Conservation (phyloP, 257 asterid species). For the Paraleonurus japonicus region DNA sequence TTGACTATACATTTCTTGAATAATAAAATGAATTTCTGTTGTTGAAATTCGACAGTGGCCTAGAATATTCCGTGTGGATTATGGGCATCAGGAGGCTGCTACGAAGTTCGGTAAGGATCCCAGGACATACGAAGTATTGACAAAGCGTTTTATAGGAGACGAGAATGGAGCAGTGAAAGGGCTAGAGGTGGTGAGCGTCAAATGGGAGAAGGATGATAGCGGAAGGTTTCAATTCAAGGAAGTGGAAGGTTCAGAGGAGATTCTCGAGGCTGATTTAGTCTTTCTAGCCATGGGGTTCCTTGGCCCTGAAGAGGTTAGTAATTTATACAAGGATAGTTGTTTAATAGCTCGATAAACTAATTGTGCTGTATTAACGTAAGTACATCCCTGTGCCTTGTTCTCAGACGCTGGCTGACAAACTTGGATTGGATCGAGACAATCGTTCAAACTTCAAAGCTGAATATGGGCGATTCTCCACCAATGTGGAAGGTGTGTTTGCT, state of each 20-base stretch:
- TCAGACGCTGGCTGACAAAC: slow-evolving; percentile 77
- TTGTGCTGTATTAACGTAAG: background rate
- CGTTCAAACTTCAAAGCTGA: slow-evolving; percentile 92
- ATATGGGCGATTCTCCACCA: slow-evolving; percentile 83
- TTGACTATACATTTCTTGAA: background rate
- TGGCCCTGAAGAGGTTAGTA: slow-evolving; percentile 94
- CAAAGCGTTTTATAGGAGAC: slow-evolving; percentile 84
- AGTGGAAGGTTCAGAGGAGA: slow-evolving; percentile 95
- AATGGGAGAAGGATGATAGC: slow-evolving; percentile 89
- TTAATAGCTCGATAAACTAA: background rate
- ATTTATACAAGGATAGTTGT: background rate
- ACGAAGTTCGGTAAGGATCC: slow-evolving; percentile 95
- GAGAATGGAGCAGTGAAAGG: slow-evolving; percentile 82
- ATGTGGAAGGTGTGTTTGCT: slow-evolving; percentile 82
- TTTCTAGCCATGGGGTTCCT: slow-evolving; percentile 98
- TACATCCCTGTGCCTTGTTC: background rate
- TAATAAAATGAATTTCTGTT: background rate
- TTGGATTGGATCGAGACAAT: slow-evolving; percentile 77
- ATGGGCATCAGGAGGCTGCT: slow-evolving; percentile 96
- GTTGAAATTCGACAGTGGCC: slow-evolving; percentile 70
- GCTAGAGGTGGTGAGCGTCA: slow-evolving; percentile 70
- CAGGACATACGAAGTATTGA: slow-evolving; percentile 87
- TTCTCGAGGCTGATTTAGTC: slow-evolving; percentile 79
- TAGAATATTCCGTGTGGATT: slow-evolving; percentile 86
- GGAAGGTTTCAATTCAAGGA: slow-evolving; percentile 91